phyloP scores from a whole-genome alignment of 2,329 filamentous ascomycete genomes.

The Fusarium sp. region DNA sequence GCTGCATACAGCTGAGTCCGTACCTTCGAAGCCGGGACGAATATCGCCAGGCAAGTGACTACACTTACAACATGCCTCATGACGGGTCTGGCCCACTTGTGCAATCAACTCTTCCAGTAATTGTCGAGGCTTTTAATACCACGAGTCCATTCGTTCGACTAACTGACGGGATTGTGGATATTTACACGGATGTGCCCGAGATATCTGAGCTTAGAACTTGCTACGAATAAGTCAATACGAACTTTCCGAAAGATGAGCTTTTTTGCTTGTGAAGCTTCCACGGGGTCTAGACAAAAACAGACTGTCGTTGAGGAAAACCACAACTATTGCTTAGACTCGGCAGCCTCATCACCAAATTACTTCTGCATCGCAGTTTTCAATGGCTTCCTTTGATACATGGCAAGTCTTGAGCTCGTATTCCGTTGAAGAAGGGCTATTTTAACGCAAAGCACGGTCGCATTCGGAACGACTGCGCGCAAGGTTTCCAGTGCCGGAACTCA shows the following conservation, averaged over 20 bases:
- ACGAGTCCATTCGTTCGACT: slow-evolving; percentile 12
- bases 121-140: slow-evolving; percentile 1
- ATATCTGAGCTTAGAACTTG: background rate
- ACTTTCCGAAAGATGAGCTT: slow-evolving; percentile 1
- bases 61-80: slow-evolving; percentile 41
- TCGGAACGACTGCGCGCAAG: background rate
- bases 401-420: background rate
- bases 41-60: too few relatives aligned
- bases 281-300: too few relatives aligned
- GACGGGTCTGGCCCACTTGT: slow-evolving; percentile 37
- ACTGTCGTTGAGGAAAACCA: too few relatives aligned
- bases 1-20: background rate
- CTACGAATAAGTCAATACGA: slow-evolving; percentile 22
- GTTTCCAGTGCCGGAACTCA: background rate
- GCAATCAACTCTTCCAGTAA: slow-evolving; percentile 12
- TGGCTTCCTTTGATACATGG: background rate
- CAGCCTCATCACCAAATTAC: background rate
- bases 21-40: too few relatives aligned
- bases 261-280: slow-evolving; percentile 5
- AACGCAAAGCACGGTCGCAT: background rate
- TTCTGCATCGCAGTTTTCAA: background rate
- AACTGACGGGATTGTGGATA: slow-evolving; percentile 37
- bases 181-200: slow-evolving; percentile 18
- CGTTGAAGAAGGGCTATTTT: too few relatives aligned
- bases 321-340: too few relatives aligned